Evolutionary conservation across 2,329 filamentous ascomycete species (phyloP).

Genomic region (Fusarium keratoplasticum): DNA sequence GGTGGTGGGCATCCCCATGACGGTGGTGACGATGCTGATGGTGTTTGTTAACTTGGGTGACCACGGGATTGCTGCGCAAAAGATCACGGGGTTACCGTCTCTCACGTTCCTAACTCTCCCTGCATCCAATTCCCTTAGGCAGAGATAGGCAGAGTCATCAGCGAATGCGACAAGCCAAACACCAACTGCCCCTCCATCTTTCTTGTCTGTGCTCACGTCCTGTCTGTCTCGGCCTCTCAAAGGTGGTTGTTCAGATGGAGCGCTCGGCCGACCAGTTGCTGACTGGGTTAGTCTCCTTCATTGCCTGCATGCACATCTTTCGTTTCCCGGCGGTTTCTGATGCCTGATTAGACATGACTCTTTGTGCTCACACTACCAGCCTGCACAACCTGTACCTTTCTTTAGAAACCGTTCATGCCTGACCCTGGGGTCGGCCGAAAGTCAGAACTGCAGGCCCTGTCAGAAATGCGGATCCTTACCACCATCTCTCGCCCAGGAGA

Average conservation of each 20-base stretch:
- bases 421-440: slow-evolving; percentile 6
- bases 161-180: slow-evolving; percentile 1
- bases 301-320: slow-evolving; percentile 18
- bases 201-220: slow-evolving; percentile 21
- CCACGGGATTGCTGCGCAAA: slow-evolving; percentile 1
- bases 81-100: slow-evolving; percentile 4
- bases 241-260: slow-evolving; percentile 5
- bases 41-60: neutral
- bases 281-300: neutral
- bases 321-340: slow-evolving; percentile 12
- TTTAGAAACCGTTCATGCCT: slow-evolving; percentile 14
- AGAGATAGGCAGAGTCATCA: slow-evolving; percentile 12
- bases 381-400: neutral
- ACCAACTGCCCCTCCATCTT: slow-evolving; percentile 1
- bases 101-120: neutral
- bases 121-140: slow-evolving; percentile 20
- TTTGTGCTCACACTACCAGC: slow-evolving; percentile 2
- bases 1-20: slow-evolving; percentile 9
- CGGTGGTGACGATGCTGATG: slow-evolving; percentile 6
- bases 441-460: slow-evolving; percentile 15
- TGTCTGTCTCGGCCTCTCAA: slow-evolving; percentile 6
- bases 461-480: slow-evolving; percentile 10
- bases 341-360: slow-evolving; percentile 36
- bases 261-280: slow-evolving; percentile 12
- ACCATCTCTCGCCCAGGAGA: neutral